These are phyloP conservation scores for Leccinum broughii DNA, from an alignment of 768 basidiomycete genomes.

Conservation along the genomic window DNA sequence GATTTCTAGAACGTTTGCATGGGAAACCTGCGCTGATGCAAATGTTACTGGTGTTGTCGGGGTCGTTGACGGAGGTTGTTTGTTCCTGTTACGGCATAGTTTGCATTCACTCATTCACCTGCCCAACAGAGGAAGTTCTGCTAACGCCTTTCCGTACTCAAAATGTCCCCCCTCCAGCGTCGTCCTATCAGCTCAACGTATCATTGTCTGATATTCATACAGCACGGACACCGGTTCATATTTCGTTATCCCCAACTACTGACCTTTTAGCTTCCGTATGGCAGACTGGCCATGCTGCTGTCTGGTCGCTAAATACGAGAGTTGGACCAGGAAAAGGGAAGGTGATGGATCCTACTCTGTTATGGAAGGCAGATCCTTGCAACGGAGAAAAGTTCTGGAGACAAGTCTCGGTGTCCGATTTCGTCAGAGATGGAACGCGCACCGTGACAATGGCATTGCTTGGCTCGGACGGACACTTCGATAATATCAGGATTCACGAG, in stretches of 20 bases:
- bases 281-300: slow-evolving; percentile 63
- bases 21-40: slow-evolving; percentile 81
- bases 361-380: slow-evolving; percentile 34
- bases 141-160: slow-evolving; percentile 92
- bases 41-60: slow-evolving; percentile 82
- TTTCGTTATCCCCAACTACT: slow-evolving; percentile 54
- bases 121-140: slow-evolving; percentile 59
- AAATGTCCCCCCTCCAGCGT: slow-evolving; percentile 99
- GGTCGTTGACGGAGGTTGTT: slow-evolving; percentile 84
- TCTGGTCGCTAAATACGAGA: slow-evolving; percentile 71
- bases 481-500: slow-evolving; percentile 34
- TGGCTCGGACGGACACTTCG: slow-evolving; percentile 37
- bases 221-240: slow-evolving; percentile 56
- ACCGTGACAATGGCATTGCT: slow-evolving; percentile 37
- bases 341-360: slow-evolving; percentile 53
- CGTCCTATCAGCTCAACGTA: slow-evolving; percentile 51
- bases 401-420: slow-evolving; percentile 29
- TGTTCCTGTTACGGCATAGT: neutral
- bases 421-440: slow-evolving; percentile 2
- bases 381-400: slow-evolving; percentile 24
- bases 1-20: slow-evolving; percentile 63
- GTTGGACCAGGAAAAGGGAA: slow-evolving; percentile 57
- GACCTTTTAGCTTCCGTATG: slow-evolving; percentile 70
- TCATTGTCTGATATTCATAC: slow-evolving; percentile 10
- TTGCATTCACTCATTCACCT: slow-evolving; percentile 1